These are phyloP conservation scores for Diddensiella santjacobensis DNA, from an alignment of 805 yeast genomes.

Conservation along the genomic window DNA sequence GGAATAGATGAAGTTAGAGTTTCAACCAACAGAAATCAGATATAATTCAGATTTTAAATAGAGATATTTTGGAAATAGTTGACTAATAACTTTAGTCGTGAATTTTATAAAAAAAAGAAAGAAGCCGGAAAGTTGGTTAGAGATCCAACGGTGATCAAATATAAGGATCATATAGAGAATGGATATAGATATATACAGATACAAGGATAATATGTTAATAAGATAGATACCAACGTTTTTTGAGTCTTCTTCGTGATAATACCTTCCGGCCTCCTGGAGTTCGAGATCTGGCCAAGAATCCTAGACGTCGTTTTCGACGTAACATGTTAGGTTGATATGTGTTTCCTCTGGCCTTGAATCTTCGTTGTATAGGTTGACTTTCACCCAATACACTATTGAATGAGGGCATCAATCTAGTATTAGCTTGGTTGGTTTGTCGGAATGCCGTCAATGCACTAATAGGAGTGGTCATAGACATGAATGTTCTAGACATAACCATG, in stretches of 20 bases:
- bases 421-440: neutral
- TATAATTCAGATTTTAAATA: too few relatives aligned
- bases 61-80: too few relatives aligned
- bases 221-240: constrained; percentile 91
- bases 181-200: neutral
- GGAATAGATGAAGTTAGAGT: too few relatives aligned
- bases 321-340: constrained; percentile 92
- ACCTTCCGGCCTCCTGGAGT: constrained; percentile 73
- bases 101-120: too few relatives aligned
- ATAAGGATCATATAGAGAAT: too few relatives aligned
- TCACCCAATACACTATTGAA: constrained; percentile 15
- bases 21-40: too few relatives aligned
- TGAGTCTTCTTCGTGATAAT: constrained; percentile 69
- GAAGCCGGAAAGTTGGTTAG: too few relatives aligned
- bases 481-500: too few relatives aligned
- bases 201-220: constrained; percentile 43
- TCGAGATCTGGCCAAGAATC: constrained; percentile 81
- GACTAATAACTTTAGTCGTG: too few relatives aligned
- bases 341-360: constrained; percentile 90
- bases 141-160: too few relatives aligned
- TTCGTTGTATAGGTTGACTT: constrained; percentile 37
- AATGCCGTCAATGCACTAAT: neutral
- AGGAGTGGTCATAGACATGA: neutral
- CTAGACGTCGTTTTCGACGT: constrained; percentile 84
- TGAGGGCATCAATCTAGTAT: constrained; percentile 8